Base-by-base conservation (phyloP, 2,329 filamentous ascomycete species). In the Fusarium nodosum region DNA sequence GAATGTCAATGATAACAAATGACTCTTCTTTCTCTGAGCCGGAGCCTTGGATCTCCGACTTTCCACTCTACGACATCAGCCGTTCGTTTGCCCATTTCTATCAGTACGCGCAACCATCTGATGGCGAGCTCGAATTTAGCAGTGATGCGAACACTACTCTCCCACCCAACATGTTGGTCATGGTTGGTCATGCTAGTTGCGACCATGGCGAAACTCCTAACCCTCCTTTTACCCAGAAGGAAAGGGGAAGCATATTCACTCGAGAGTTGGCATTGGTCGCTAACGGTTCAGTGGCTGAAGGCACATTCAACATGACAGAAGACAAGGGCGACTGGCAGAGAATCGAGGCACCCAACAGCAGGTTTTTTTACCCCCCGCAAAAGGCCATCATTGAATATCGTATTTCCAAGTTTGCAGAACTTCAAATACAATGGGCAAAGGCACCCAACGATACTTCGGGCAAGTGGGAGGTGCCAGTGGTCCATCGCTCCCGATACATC, bases 381-480 rank as follows among this genome's bases (percentile, higher is more conserved):
- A 57, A 44, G 4, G 39, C 56, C 6, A 36, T 59, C 4, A n/a
- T 57, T 13, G 51, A 59, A 30, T 46, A 33, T 26, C 52, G 56
- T 9, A 20, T 39, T 28, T 7, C 30, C n/a, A 5, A 22, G 11
- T 45, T 46, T 9, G 52, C 51, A 15, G 41, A 36, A 15, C 39
- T 59, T 18, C 38, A 59, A 6, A 26, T 39, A 18, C 56, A 59
- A 15, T 59, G 39, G 56, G 56, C 51, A 20, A 59, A 31, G 18
- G 41, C 54, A 45, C 39, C 38, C 22, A 38, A 28, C 26, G 18
- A 33, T 46, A 28, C 18, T 12, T 38, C 26, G n/a, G 26, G 31
- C 7, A 26, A 26, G 2, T 57, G 56, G 51, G 36, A 55, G 31
- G 16, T 45, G n/a, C 52, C 56, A 2, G 56, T 59, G 15, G 51